Conservation (phyloP, 176 grass and related monocot genomes). For the Aegilops bicornis region DNA sequence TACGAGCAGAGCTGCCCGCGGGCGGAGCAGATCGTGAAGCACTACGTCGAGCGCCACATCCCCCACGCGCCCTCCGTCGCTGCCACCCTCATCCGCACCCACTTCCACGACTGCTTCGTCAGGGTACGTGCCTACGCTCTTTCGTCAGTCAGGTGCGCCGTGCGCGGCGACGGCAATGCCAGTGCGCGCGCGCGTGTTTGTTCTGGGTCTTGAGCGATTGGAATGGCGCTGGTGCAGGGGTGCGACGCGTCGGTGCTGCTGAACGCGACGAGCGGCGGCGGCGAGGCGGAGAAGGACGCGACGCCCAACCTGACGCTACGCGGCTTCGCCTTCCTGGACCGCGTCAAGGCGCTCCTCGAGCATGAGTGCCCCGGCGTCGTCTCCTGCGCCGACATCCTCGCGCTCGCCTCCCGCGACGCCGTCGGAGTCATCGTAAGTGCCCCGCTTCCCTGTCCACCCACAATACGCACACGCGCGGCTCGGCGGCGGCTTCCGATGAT, state of each 20-base stretch:
- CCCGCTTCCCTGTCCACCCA: background rate
- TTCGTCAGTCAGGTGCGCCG: background rate
- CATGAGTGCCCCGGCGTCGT: constrained; percentile 88
- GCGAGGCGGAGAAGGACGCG: constrained; percentile 68
- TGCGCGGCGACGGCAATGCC: background rate
- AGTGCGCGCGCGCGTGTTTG: background rate
- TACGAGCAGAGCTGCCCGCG: constrained; percentile 74
- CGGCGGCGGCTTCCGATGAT: background rate
- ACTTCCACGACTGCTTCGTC: constrained; percentile 99
- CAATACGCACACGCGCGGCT: background rate
- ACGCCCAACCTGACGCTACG: constrained; percentile 74
- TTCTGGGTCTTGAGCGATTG: background rate
- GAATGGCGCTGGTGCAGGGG: constrained; percentile 41
- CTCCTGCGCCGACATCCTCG: constrained; percentile 85
- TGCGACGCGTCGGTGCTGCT: constrained; percentile 89
- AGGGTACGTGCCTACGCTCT: constrained; percentile 33
- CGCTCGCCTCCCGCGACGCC: constrained; percentile 69
- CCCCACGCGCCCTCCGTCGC: constrained; percentile 65
- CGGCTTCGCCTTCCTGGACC: constrained; percentile 69
- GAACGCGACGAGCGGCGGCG: constrained; percentile 48
- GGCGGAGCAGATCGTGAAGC: constrained; percentile 66
- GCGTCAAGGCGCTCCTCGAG: constrained; percentile 66
- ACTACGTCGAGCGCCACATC: constrained; percentile 63
- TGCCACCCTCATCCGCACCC: constrained; percentile 76
- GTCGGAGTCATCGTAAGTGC: constrained; percentile 58